Conservation (phyloP, 2,329 filamentous ascomycete genomes). For the Chaetomium sp. region DNA sequence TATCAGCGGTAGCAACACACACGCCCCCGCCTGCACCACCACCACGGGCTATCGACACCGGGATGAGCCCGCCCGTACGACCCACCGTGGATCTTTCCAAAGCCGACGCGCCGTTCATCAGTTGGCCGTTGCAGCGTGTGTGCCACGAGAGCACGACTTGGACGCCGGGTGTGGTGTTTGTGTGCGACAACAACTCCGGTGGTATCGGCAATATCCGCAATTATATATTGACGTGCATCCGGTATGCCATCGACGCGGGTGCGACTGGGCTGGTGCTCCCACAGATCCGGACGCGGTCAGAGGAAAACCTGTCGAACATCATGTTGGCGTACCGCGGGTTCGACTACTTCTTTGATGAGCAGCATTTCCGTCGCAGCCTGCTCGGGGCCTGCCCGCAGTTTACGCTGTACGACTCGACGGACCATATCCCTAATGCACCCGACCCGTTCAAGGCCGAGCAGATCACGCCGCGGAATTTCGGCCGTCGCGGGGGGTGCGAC, state of each 20-base stretch:
- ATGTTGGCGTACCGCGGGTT: constrained; percentile 36
- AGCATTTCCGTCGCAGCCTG: constrained; percentile 37
- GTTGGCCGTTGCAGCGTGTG: constrained; percentile 39
- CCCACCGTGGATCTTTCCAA: constrained; percentile 31
- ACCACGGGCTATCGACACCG: constrained; percentile 5
- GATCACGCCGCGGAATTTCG: constrained; percentile 38
- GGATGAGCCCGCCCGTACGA: constrained; percentile 3
- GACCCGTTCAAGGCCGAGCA: constrained; percentile 31
- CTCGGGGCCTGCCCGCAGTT: constrained; percentile 37
- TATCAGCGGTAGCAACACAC: too few relatives aligned
- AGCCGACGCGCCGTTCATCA: constrained; percentile 37
- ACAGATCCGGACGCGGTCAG: constrained; percentile 38
- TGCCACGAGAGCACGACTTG: constrained; percentile 37
- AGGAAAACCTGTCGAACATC: constrained; percentile 36
- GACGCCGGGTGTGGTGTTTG: constrained; percentile 38
- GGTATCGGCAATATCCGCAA: constrained; percentile 46
- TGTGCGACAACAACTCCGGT: constrained; percentile 46
- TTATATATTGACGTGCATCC: constrained; percentile 44
- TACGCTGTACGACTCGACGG: constrained; percentile 33
- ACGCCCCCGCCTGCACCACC: too few relatives aligned
- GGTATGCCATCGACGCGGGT: constrained; percentile 43
- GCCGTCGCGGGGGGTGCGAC: constrained; percentile 34
- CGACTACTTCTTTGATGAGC: constrained; percentile 42
- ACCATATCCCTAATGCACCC: constrained; percentile 33
- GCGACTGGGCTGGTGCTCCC: constrained; percentile 41